These are phyloP conservation scores for Raffaelea arxii DNA, from an alignment of 2,329 filamentous ascomycete species.

Conservation along the genomic window DNA sequence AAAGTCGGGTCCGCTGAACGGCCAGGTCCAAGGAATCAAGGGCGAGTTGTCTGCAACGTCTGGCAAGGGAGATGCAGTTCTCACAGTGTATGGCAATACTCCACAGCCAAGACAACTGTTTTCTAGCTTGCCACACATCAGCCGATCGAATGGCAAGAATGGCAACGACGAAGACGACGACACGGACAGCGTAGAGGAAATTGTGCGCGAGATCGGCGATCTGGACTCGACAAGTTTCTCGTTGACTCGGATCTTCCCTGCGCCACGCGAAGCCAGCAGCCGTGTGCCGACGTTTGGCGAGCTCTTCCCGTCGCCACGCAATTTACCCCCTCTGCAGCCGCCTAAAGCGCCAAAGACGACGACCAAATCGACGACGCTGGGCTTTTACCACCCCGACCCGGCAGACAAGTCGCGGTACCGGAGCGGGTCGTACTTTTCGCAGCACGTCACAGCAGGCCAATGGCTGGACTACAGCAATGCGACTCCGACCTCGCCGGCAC, in stretches of 20 bases:
- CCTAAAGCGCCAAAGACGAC: conserved; percentile 63
- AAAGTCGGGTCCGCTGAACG: conserved; percentile 20
- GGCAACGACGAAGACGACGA: conserved; percentile 4
- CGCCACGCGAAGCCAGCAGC: conserved; percentile 34
- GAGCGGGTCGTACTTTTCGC: conserved; percentile 54
- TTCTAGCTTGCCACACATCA: conserved; percentile 63
- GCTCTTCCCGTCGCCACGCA: conserved; percentile 59
- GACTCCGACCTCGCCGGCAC: conserved; percentile 41
- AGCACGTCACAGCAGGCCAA: conserved; percentile 54
- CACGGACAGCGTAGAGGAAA: conserved; percentile 46
- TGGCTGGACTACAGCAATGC: conserved; percentile 64
- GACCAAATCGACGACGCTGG: conserved; percentile 44
- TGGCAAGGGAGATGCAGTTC: conserved; percentile 35
- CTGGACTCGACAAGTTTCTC: conserved; percentile 38
- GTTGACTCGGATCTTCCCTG: conserved; percentile 54
- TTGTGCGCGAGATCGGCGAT: conserved; percentile 17
- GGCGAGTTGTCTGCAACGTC: background rate
- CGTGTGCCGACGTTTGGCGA: conserved; percentile 59
- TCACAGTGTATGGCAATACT: conserved; percentile 70
- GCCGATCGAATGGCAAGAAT: conserved; percentile 11
- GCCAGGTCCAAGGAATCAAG: background rate
- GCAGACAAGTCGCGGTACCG: conserved; percentile 44
- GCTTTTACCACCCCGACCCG: conserved; percentile 26
- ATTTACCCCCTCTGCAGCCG: conserved; percentile 55
- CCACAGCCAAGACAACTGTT: conserved; percentile 70